Percentiles rank a stretch among this genome's conserved stretches.
These are phyloP conservation scores for Nothophytophthora sp. DNA, from an alignment of 352 stramenopile species.

Conservation along the genomic window DNA sequence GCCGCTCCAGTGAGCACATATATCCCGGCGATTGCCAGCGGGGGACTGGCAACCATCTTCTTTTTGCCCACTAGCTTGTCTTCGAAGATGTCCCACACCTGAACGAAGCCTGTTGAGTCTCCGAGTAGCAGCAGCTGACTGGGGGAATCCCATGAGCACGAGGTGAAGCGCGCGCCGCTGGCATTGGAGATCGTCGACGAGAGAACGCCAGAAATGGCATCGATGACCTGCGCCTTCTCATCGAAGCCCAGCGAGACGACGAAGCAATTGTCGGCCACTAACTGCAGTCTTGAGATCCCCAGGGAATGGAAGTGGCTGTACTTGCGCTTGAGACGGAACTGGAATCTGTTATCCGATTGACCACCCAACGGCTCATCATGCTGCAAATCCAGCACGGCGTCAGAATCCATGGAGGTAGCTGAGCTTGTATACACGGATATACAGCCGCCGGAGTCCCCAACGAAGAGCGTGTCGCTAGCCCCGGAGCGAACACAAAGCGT, in stretches of 20 bases:
- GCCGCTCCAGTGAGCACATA: conserved; percentile 2
- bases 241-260: conserved; percentile 79
- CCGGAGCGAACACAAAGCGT: conserved; percentile 53
- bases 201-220: conserved; percentile 59
- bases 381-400: conserved; percentile 7
- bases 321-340: conserved; percentile 67
- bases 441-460: conserved; percentile 59
- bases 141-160: conserved; percentile 58
- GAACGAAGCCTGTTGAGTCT: conserved; percentile 48
- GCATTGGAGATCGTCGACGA: conserved; percentile 58
- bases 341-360: conserved; percentile 23
- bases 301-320: conserved; percentile 67
- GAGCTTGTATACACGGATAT: conserved; percentile 60
- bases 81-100: conserved; percentile 69
- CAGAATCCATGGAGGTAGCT: neutral
- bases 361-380: conserved; percentile 10
- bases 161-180: conserved; percentile 51
- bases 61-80: conserved; percentile 58
- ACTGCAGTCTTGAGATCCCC: conserved; percentile 49
- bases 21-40: conserved; percentile 16
- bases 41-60: conserved; percentile 20
- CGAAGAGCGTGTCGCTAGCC: conserved; percentile 49
- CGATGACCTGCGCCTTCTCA: conserved; percentile 68
- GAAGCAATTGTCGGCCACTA: conserved; percentile 70
- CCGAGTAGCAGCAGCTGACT: conserved; percentile 55